Evolutionary conservation across 1,284 basidiomycete species (phyloP).

Genomic region (Lignosus rhinocerotis): DNA sequence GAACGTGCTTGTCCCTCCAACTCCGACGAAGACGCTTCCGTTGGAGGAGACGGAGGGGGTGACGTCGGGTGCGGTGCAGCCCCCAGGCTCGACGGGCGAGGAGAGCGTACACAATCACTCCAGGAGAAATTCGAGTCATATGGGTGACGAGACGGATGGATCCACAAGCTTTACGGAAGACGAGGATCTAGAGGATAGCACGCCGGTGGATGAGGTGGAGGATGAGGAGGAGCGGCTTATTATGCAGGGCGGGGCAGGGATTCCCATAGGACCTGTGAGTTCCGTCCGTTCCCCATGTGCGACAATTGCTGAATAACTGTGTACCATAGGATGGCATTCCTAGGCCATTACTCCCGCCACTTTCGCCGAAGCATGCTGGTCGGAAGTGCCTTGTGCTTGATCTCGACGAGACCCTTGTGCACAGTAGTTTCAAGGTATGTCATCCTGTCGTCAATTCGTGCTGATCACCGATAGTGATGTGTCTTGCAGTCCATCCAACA

Average conservation of each 20-base stretch:
- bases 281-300: background rate
- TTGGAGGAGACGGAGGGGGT: conserved; percentile 63
- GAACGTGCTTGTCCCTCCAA: conserved; percentile 53
- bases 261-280: conserved; percentile 76
- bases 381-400: conserved; percentile 94
- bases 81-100: conserved; percentile 66
- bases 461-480: background rate
- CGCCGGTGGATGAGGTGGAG: conserved; percentile 54
- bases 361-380: conserved; percentile 73
- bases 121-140: conserved; percentile 35
- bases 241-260: conserved; percentile 78
- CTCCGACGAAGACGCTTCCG: conserved; percentile 46
- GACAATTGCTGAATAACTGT: background rate
- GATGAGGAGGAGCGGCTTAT: conserved; percentile 84
- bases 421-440: conserved; percentile 88
- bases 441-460: background rate
- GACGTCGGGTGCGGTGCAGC: conserved; percentile 68
- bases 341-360: conserved; percentile 78
- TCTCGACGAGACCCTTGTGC: conserved; percentile 94
- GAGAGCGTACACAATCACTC: conserved; percentile 39
- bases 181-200: conserved; percentile 51
- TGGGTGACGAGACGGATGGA: conserved; percentile 45
- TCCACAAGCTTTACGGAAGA: conserved; percentile 46
- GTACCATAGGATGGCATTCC: conserved; percentile 77
- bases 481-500: conserved; percentile 81